Evolutionary conservation across 106 monocot genomes (phyloP).

Genomic region (Acorus gramineus): DNA sequence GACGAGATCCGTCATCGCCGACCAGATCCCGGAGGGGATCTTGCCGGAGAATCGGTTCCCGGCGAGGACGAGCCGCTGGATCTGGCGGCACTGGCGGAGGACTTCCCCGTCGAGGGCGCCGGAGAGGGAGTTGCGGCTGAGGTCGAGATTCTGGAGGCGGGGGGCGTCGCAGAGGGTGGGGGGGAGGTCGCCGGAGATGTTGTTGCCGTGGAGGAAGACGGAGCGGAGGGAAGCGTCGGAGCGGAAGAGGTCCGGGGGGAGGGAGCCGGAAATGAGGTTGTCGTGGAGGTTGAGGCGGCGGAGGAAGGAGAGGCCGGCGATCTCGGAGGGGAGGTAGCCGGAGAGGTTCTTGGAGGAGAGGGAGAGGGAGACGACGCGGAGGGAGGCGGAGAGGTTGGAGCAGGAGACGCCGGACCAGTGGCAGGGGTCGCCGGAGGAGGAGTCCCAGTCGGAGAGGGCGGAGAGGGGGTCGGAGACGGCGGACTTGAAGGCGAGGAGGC

Average conservation of each 20-base stretch:
- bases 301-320: constrained; percentile 62
- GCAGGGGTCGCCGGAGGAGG: constrained; percentile 57
- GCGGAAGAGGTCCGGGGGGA: constrained; percentile 58
- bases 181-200: constrained; percentile 56
- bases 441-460: constrained; percentile 39
- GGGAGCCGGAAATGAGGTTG: constrained; percentile 48
- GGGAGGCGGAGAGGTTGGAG: constrained; percentile 35
- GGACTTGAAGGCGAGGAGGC: constrained; percentile 73
- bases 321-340: constrained; percentile 88
- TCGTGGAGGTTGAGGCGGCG: constrained; percentile 77
- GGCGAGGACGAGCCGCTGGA: constrained; percentile 51
- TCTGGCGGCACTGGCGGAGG: constrained; percentile 36
- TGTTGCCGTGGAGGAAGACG: constrained; percentile 71
- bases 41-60: constrained; percentile 43
- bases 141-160: constrained; percentile 66
- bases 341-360: constrained; percentile 63
- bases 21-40: constrained; percentile 54
- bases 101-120: constrained; percentile 34
- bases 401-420: constrained; percentile 72
- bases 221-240: constrained; percentile 66
- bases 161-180: constrained; percentile 44
- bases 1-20: constrained; percentile 31
- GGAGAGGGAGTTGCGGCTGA: constrained; percentile 47
- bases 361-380: constrained; percentile 65
- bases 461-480: constrained; percentile 61